Evolutionary conservation across 2,329 filamentous ascomycete species (phyloP).

Genomic region (Pyrenochaeta sp.): DNA sequence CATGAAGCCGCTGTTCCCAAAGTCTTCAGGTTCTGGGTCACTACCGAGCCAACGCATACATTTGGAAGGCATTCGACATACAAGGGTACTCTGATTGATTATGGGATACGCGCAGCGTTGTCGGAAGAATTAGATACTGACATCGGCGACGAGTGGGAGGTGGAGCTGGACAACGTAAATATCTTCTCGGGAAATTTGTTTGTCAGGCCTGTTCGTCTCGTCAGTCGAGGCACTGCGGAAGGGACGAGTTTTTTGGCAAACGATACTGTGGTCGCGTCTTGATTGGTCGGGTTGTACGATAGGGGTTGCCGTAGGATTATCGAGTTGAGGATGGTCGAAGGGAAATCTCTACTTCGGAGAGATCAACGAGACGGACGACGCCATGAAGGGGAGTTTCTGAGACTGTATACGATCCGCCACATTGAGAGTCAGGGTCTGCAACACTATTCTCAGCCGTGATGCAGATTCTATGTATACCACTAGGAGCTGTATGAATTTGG

Average conservation of each 20-base stretch:
- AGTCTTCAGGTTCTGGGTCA: constrained; percentile 50
- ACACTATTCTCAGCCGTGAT: not conserved
- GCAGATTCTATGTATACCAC: not conserved
- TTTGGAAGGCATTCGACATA: too few relatives aligned
- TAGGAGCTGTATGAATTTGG: not conserved
- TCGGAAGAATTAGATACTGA: constrained; percentile 20
- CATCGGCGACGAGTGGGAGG: constrained; percentile 57
- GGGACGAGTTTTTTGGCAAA: too few relatives aligned
- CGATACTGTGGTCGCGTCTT: too few relatives aligned
- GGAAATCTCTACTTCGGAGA: too few relatives aligned
- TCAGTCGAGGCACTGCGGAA: too few relatives aligned
- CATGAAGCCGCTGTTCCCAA: constrained; percentile 60
- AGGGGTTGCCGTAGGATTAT: too few relatives aligned
- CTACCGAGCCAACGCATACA: constrained; percentile 3
- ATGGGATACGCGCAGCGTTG: constrained; percentile 20
- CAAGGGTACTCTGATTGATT: constrained; percentile 28
- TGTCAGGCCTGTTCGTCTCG: constrained; percentile 49
- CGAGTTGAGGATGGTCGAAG: too few relatives aligned
- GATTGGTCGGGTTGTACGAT: too few relatives aligned
- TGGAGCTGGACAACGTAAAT: constrained; percentile 47
- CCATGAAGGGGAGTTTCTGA: too few relatives aligned
- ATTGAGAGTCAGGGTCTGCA: not conserved
- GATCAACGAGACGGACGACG: too few relatives aligned
- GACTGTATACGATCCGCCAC: too few relatives aligned
- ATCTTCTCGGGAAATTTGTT: constrained; percentile 38